A percentile compares a stretch with the other conserved stretches of the same genome.
These are phyloP conservation scores for Penicillium argentinense DNA, from an alignment of 495 filamentous ascomycete genomes.

Conservation along the genomic window DNA sequence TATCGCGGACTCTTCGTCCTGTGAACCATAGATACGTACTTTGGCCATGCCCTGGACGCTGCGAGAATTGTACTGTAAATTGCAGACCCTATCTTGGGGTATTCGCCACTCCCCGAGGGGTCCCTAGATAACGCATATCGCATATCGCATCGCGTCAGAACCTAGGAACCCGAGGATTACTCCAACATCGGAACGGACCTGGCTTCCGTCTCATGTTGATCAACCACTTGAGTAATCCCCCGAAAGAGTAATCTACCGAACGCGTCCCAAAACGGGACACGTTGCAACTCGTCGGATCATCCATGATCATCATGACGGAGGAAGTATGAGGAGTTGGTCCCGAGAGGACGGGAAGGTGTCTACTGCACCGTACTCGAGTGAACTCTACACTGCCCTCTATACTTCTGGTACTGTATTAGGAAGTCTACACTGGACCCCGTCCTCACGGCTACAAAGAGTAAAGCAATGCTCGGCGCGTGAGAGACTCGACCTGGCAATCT, in stretches of 20 bases:
- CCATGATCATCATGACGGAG: conserved; percentile 6
- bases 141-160: conserved; percentile 1
- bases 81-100: not conserved
- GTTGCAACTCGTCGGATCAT: conserved; percentile 10
- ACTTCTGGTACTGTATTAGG: not conserved
- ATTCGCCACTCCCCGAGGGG: too few species aligned
- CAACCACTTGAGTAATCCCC: not conserved
- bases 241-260: not conserved
- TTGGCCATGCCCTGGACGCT: too few species aligned
- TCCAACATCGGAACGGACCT: not conserved
- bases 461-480: not conserved
- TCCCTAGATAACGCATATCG: conserved; percentile 4
- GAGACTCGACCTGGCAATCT: not conserved
- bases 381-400: not conserved
- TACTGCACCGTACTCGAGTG: too few species aligned
- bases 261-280: conserved; percentile 5
- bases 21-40: not conserved
- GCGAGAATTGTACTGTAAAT: not conserved
- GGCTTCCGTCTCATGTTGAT: conserved; percentile 8
- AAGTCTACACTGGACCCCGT: too few species aligned
- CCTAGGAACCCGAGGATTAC: too few species aligned
- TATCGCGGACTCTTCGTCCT: conserved; percentile 6
- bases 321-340: not conserved
- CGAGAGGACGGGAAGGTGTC: too few species aligned
- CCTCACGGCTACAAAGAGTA: not conserved